These are phyloP conservation scores for Fraxinus ornus DNA, from an alignment of 305 asterid species.

Conservation along the genomic window DNA sequence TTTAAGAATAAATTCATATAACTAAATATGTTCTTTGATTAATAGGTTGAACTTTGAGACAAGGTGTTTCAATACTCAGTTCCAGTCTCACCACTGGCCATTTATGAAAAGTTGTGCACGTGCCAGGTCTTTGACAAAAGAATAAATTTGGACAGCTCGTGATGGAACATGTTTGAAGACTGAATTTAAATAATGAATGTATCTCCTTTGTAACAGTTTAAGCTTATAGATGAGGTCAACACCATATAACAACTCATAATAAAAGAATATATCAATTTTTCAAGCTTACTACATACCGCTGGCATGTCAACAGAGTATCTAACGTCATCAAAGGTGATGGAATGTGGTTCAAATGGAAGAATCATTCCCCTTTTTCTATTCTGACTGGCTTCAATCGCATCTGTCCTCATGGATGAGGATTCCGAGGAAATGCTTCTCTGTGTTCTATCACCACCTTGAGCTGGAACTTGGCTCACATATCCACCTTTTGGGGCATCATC, in stretches of 20 bases:
- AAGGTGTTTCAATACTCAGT: background rate
- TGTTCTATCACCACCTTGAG: background rate
- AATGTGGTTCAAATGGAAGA: conserved; percentile 40
- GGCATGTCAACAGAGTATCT: conserved; percentile 39
- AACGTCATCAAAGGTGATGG: conserved; percentile 30
- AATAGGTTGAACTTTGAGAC: background rate
- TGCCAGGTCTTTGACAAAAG: background rate
- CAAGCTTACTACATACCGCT: background rate
- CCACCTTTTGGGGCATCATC: background rate
- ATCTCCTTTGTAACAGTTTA: background rate
- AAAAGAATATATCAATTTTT: background rate
- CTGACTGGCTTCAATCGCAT: conserved; percentile 12
- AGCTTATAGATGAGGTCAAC: background rate
- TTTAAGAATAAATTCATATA: background rate
- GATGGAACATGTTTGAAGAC: background rate
- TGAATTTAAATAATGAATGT: background rate
- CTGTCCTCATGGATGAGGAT: conserved; percentile 7
- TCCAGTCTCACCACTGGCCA: background rate
- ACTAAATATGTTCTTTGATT: background rate
- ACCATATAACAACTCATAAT: background rate
- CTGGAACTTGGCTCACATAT: background rate
- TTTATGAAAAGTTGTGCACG: background rate
- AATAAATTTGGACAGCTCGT: background rate
- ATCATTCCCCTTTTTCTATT: conserved; percentile 30
- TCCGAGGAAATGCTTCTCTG: background rate